A percentile compares a stretch with the other conserved stretches of the same genome.
These are phyloP conservation scores for Umbelopsis isabellina DNA, from an alignment of 192 early-diverging fungal genomes.

Conservation along the genomic window DNA sequence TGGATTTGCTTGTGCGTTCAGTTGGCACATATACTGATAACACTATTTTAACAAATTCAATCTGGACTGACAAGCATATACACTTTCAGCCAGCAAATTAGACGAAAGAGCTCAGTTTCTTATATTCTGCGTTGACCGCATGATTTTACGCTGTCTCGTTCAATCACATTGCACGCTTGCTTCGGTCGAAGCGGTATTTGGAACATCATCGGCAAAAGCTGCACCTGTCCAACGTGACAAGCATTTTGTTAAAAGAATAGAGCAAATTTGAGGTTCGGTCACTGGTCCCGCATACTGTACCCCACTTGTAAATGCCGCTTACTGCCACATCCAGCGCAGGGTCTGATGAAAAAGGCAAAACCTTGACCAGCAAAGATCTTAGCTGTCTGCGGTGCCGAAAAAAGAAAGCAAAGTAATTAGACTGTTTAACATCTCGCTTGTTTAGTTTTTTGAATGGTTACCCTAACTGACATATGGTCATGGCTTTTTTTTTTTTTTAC, in stretches of 20 bases:
- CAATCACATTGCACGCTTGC: too few species aligned
- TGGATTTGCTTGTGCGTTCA: too few species aligned
- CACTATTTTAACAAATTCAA: too few species aligned
- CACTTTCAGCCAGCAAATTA: too few species aligned
- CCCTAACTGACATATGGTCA: background rate
- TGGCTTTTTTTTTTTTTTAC: background rate
- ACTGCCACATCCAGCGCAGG: background rate
- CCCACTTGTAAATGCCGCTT: constrained; percentile 11
- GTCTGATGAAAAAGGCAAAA: constrained; percentile 13
- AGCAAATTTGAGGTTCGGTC: background rate
- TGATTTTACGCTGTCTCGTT: too few species aligned
- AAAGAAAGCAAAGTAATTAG: constrained; percentile 44
- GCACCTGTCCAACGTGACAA: background rate
- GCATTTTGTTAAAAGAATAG: background rate
- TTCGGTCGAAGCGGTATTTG: too few species aligned
- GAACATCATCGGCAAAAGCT: too few species aligned
- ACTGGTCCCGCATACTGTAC: background rate
- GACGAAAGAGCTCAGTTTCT: too few species aligned
- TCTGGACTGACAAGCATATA: too few species aligned
- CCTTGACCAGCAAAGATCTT: constrained; percentile 31
- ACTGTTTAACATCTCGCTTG: background rate
- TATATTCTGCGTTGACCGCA: too few species aligned
- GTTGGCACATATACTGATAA: too few species aligned
- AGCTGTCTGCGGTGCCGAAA: constrained; percentile 43
- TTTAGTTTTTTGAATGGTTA: background rate